A percentile compares a stretch with the other conserved stretches of the same genome.
phyloP scores from a whole-genome alignment of 805 yeast species.

The Millerozyma miso region DNA sequence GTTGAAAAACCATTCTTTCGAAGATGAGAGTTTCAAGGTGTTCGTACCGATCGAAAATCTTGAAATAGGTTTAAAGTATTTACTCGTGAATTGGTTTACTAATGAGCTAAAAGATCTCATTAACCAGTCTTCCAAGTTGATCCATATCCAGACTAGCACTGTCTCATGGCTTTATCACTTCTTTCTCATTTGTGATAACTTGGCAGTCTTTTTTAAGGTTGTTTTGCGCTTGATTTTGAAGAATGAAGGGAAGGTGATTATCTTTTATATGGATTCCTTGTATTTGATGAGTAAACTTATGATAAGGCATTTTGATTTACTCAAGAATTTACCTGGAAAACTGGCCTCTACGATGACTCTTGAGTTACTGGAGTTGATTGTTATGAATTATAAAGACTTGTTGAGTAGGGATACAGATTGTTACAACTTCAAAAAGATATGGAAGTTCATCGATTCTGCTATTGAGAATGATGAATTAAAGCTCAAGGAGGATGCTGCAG shows the following conservation, averaged over 20 bases:
- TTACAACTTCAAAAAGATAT: conserved; percentile 27
- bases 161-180: conserved; percentile 29
- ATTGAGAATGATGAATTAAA: conserved; percentile 16
- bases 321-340: conserved; percentile 29
- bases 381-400: conserved; percentile 32
- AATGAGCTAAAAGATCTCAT: conserved; percentile 35
- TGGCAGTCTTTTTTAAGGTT: conserved; percentile 37
- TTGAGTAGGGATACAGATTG: conserved; percentile 29
- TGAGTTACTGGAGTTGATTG: conserved; percentile 32
- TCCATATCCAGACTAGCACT: conserved; percentile 30
- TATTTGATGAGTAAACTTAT: conserved; percentile 30
- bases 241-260: conserved; percentile 38
- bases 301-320: conserved; percentile 28
- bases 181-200: conserved; percentile 35
- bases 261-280: conserved; percentile 39
- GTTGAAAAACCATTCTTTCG: conserved; percentile 18
- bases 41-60: conserved; percentile 13
- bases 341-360: conserved; percentile 27
- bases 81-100: conserved; percentile 47
- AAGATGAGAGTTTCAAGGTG: conserved; percentile 9
- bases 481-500: background rate
- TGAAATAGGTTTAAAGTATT: conserved; percentile 42
- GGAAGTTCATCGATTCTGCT: conserved; percentile 31
- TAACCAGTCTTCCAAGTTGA: conserved; percentile 29
- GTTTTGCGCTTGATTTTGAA: conserved; percentile 29